Percentiles rank a stretch among this genome's conserved stretches.
Evolutionary conservation across 805 yeast genomes (phyloP).

Genomic region (Metschnikowia kunwiensis): DNA sequence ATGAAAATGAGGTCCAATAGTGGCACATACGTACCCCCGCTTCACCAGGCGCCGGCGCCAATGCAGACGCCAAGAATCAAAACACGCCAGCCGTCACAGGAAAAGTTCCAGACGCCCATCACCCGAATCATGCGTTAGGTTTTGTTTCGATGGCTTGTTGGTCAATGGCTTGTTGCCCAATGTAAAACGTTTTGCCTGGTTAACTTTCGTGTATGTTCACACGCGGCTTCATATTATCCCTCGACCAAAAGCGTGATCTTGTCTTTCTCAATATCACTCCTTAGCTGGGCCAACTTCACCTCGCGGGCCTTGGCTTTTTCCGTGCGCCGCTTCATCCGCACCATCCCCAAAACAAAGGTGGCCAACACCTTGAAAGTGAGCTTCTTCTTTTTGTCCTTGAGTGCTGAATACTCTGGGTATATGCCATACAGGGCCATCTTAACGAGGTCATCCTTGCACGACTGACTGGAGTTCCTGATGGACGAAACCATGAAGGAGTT

Average conservation of each 20-base stretch:
- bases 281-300: conserved; percentile 25
- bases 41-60: conserved; percentile 11
- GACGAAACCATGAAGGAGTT: conserved; percentile 30
- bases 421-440: conserved; percentile 31
- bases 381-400: conserved; percentile 18
- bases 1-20: conserved; percentile 17
- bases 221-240: too few species aligned
- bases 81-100: conserved; percentile 38
- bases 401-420: conserved; percentile 29
- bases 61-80: conserved; percentile 40
- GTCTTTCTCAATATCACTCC: conserved; percentile 31
- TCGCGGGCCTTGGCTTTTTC: conserved; percentile 28
- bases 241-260: conserved; percentile 17
- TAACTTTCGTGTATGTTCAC: too few species aligned
- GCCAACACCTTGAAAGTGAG: conserved; percentile 35
- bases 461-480: conserved; percentile 26
- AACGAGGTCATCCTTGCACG: conserved; percentile 26
- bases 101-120: conserved; percentile 43
- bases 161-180: too few species aligned
- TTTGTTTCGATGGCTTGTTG: too few species aligned
- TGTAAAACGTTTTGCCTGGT: too few species aligned
- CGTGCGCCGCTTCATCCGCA: conserved; percentile 30
- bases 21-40: conserved; percentile 7
- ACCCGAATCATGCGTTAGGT: conserved; percentile 32
- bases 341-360: conserved; percentile 35